phyloP scores from a whole-genome alignment of 2,329 filamentous ascomycete species.

The Fusarium siculi region DNA sequence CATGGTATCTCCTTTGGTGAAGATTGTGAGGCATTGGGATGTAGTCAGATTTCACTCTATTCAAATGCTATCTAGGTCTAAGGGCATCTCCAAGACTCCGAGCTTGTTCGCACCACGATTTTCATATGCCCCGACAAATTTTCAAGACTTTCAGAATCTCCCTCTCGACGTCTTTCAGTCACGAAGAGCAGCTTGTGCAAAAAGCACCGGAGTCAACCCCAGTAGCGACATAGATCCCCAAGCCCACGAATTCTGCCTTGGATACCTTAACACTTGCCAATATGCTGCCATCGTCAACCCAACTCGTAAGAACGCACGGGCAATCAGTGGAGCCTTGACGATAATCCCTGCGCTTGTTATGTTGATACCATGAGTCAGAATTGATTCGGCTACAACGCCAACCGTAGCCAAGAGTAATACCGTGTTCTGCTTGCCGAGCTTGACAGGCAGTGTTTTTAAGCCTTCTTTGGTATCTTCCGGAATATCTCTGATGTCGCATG shows the following conservation, averaged over 20 bases:
- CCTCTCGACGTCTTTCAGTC: background rate
- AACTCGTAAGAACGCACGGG: background rate
- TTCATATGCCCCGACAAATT: background rate
- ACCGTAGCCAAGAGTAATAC: background rate
- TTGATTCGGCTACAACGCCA: background rate
- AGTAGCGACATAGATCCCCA: conserved; percentile 21
- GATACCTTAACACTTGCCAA: conserved; percentile 16
- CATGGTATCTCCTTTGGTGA: fast-evolving
- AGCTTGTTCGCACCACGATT: background rate
- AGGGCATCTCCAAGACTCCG: background rate
- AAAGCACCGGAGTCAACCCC: conserved; percentile 7
- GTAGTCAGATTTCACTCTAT: background rate
- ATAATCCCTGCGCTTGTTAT: background rate
- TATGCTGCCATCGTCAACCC: conserved; percentile 8
- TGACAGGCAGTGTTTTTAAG: conserved; percentile 9
- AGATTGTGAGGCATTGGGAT: too few species aligned
- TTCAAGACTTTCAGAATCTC: fast-evolving
- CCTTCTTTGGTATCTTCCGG: conserved; percentile 16
- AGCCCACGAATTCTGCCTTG: conserved; percentile 10
- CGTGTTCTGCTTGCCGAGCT: conserved; percentile 18
- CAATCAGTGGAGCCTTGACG: background rate
- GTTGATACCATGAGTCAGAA: conserved; percentile 7
- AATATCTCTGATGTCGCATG: conserved; percentile 19
- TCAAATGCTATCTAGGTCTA: background rate
- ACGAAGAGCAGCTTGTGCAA: conserved; percentile 7